Percentiles rank a stretch among this genome's conserved stretches.
Conservation (phyloP, 2,329 filamentous ascomycete species). For the Phyllosticta citriasiana region DNA sequence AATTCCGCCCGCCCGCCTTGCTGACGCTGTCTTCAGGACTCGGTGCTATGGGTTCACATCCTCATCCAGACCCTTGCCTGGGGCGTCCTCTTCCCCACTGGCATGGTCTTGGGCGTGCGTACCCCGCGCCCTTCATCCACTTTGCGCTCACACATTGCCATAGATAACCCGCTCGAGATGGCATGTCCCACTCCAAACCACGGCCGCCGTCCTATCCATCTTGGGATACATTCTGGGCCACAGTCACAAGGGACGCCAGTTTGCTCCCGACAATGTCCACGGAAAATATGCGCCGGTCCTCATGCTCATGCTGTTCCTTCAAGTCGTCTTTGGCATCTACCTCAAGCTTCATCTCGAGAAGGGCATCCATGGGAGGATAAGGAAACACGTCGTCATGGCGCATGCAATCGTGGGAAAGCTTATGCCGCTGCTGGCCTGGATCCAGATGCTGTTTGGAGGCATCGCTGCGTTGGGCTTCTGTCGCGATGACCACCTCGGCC, state of each 20-base stretch:
- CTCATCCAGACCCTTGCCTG: conserved; percentile 78
- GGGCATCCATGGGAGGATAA: conserved; percentile 69
- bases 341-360: conserved; percentile 81
- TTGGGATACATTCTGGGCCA: conserved; percentile 88
- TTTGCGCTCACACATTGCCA: conserved; percentile 4
- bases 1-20: neutral
- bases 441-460: conserved; percentile 91
- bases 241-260: conserved; percentile 79
- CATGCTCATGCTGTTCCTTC: conserved; percentile 67
- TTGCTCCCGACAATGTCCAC: conserved; percentile 65
- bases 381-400: conserved; percentile 57
- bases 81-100: conserved; percentile 83
- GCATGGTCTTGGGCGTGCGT: conserved; percentile 88
- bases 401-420: conserved; percentile 79
- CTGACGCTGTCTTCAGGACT: conserved; percentile 44
- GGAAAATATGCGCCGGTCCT: conserved; percentile 68
- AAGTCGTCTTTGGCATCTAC: conserved; percentile 75
- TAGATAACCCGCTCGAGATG: conserved; percentile 83
- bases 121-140: neutral
- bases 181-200: conserved; percentile 82
- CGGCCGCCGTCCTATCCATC: conserved; percentile 65
- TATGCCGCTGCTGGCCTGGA: conserved; percentile 80
- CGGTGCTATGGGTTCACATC: conserved; percentile 88
- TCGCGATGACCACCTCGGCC: conserved; percentile 78
- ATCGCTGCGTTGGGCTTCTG: conserved; percentile 91